phyloP scores from a whole-genome alignment of 257 asterid genomes.

The Solanum infundibuliforme region DNA sequence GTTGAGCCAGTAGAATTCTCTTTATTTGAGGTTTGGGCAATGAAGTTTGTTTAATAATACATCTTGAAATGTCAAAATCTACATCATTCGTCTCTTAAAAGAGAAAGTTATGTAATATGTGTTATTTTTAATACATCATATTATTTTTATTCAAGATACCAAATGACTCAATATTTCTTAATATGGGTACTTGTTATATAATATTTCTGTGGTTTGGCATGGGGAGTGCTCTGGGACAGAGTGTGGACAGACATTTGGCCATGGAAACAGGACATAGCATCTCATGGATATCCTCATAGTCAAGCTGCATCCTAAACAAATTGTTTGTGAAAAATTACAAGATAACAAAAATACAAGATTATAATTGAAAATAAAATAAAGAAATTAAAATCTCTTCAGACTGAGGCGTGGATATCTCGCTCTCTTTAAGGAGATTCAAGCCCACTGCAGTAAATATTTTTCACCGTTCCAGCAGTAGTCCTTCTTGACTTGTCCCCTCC shows the following conservation, averaged over 20 bases:
- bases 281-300: not conserved
- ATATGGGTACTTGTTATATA: not conserved
- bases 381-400: no score
- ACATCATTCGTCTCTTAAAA: no score
- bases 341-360: no score
- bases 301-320: not conserved
- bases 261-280: not conserved
- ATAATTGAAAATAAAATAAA: no score
- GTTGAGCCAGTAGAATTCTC: not conserved
- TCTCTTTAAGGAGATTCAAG: no score
- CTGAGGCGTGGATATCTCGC: rapidly evolving
- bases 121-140: no score
- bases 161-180: no score
- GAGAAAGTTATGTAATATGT: rapidly evolving
- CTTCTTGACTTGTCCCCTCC: no score
- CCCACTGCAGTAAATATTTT: rapidly evolving
- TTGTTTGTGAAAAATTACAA: not conserved
- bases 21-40: not conserved
- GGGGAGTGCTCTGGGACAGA: not conserved
- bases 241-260: not conserved
- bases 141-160: no score
- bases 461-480: no score
- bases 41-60: not conserved
- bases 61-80: no score
- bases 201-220: not conserved